A percentile compares a stretch with the other conserved stretches of the same genome.
These are phyloP conservation scores for Leccinum colubrinum DNA, from an alignment of 1,284 basidiomycete genomes.

Conservation along the genomic window DNA sequence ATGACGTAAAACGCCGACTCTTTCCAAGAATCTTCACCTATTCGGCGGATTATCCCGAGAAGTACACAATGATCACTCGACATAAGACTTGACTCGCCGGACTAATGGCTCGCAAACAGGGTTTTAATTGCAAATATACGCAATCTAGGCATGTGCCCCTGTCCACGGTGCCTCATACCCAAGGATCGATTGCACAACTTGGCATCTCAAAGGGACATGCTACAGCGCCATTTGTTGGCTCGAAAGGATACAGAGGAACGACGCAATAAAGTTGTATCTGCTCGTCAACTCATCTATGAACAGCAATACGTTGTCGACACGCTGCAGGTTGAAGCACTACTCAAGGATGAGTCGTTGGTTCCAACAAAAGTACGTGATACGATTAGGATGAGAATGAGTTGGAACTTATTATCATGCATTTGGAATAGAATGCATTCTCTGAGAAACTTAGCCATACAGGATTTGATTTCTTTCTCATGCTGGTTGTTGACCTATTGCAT, in stretches of 20 bases:
- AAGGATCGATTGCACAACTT: not conserved
- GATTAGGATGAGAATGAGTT: not conserved
- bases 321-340: not conserved
- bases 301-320: not conserved
- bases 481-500: not conserved
- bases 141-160: not conserved
- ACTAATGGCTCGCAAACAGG: not conserved
- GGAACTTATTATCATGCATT: not conserved
- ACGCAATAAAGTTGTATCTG: not conserved
- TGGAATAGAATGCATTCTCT: not conserved
- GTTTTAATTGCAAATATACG: not conserved
- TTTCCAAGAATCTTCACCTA: not conserved
- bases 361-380: not conserved
- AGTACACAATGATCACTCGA: not conserved
- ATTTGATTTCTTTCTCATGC: not conserved
- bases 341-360: not conserved
- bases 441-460: not conserved
- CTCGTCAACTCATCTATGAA: not conserved
- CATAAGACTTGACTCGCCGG: not conserved
- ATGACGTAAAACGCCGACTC: not conserved
- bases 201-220: not conserved
- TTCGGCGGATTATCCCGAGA: not conserved
- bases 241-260: not conserved
- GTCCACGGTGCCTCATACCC: not conserved
- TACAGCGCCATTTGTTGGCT: not conserved